Conservation (phyloP, 2,329 filamentous ascomycete genomes). For the Pseudogymnoascus sp. region DNA sequence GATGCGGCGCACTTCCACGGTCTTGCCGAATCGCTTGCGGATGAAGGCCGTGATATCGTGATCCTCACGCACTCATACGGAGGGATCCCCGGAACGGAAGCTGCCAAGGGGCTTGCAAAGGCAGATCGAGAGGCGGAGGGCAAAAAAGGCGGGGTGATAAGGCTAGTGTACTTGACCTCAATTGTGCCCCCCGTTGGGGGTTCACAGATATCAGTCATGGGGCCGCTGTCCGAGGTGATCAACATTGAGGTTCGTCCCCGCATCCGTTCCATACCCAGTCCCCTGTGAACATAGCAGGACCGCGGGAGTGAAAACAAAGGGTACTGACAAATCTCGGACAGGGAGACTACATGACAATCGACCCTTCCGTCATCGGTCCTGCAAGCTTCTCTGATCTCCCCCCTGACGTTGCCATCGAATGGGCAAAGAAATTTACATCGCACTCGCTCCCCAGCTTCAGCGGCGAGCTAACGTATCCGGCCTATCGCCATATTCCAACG, state of each 20-base stretch:
- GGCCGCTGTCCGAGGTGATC: background rate
- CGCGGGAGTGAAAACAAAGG: background rate
- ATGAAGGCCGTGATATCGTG: constrained; percentile 32
- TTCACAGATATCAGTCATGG: constrained; percentile 9
- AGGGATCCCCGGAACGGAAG: constrained; percentile 30
- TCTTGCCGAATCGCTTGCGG: constrained; percentile 31
- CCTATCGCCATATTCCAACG: background rate
- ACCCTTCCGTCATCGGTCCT: background rate
- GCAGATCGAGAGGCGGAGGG: constrained; percentile 28
- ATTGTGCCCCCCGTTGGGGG: constrained; percentile 17
- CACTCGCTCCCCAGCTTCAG: background rate
- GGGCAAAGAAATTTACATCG: background rate
- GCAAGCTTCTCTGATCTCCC: background rate
- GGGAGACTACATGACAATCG: background rate
- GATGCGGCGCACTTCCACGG: constrained; percentile 30
- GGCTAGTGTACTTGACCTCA: constrained; percentile 18
- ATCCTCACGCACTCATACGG: constrained; percentile 35
- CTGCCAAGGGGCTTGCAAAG: constrained; percentile 30
- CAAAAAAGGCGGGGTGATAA: constrained; percentile 30
- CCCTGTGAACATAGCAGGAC: background rate
- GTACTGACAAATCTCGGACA: background rate
- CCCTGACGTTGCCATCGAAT: background rate
- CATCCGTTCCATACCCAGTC: background rate
- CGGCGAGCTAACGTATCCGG: background rate
- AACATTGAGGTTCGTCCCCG: background rate